A percentile compares a stretch with the other conserved stretches of the same genome.
Conservation (phyloP, 73 alveolate species). For the Tetrahymena malaccensis region DNA sequence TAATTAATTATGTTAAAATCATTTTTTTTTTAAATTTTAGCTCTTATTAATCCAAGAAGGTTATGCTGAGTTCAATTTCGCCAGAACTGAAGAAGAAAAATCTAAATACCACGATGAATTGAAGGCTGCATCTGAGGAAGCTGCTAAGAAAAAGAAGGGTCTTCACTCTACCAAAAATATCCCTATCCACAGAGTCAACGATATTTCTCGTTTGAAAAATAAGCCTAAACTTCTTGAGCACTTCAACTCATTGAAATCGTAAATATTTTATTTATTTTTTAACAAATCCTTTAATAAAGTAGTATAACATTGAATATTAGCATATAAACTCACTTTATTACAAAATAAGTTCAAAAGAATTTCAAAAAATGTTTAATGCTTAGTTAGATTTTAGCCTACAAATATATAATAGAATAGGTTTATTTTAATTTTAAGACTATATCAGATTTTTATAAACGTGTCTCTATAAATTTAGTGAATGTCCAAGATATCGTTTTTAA, state of each 20-base stretch:
- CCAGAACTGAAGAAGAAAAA: constrained; percentile 59
- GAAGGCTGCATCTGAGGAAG: constrained; percentile 55
- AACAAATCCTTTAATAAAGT: no score
- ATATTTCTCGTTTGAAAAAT: constrained; percentile 27
- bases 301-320: no score
- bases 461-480: not conserved
- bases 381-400: not conserved
- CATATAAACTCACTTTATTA: no score
- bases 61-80: constrained; percentile 39
- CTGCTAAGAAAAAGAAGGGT: constrained; percentile 52
- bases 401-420: not conserved
- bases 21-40: not conserved
- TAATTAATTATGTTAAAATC: not conserved
- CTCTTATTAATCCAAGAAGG: constrained; percentile 49
- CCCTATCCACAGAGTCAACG: constrained; percentile 39
- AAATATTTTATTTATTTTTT: not conserved
- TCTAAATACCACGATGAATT: constrained; percentile 59
- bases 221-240: constrained; percentile 43
- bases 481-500: not conserved
- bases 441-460: not conserved
- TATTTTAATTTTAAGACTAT: not conserved
- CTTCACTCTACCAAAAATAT: constrained; percentile 36
- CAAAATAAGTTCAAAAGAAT: no score
- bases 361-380: no score
- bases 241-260: constrained; percentile 36